These are phyloP conservation scores for Candida albicans DNA, from an alignment of 1,139 yeast species.

Conservation along the genomic window DNA sequence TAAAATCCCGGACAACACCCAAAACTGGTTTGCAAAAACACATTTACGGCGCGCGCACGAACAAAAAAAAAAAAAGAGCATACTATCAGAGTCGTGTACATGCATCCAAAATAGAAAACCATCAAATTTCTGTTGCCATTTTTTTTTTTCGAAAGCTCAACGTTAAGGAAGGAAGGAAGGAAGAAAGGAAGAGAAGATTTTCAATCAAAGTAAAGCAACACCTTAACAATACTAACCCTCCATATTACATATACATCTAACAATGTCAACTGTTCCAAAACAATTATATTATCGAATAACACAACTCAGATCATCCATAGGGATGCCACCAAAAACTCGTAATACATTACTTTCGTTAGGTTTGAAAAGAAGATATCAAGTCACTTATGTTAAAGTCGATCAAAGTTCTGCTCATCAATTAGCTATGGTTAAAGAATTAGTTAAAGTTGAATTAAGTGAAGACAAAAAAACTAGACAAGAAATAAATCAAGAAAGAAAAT, in stretches of 20 bases:
- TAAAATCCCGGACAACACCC: neutral
- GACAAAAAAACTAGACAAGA: constrained; percentile 48
- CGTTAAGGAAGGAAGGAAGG: too few relatives aligned
- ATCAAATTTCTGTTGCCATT: too few relatives aligned
- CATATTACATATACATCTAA: neutral
- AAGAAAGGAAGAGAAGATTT: too few relatives aligned
- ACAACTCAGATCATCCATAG: constrained; percentile 80
- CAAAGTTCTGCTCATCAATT: constrained; percentile 86
- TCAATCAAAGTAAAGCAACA: too few relatives aligned
- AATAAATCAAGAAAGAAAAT: constrained; percentile 57
- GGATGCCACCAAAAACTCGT: constrained; percentile 70
- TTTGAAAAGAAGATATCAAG: constrained; percentile 68
- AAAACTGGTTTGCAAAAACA: neutral
- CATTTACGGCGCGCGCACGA: too few relatives aligned
- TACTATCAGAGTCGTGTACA: too few relatives aligned
- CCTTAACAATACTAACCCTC: too few relatives aligned
- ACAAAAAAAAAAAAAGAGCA: too few relatives aligned
- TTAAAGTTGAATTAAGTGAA: constrained; percentile 77
- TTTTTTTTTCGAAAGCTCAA: too few relatives aligned
- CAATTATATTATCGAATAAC: constrained; percentile 57
- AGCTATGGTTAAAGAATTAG: constrained; percentile 81
- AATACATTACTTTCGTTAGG: constrained; percentile 74
- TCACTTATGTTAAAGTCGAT: constrained; percentile 70
- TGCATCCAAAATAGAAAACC: too few relatives aligned
- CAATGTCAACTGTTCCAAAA: constrained; percentile 12